phyloP scores from a whole-genome alignment of 345 rosid species.

The Balakata baccata region DNA sequence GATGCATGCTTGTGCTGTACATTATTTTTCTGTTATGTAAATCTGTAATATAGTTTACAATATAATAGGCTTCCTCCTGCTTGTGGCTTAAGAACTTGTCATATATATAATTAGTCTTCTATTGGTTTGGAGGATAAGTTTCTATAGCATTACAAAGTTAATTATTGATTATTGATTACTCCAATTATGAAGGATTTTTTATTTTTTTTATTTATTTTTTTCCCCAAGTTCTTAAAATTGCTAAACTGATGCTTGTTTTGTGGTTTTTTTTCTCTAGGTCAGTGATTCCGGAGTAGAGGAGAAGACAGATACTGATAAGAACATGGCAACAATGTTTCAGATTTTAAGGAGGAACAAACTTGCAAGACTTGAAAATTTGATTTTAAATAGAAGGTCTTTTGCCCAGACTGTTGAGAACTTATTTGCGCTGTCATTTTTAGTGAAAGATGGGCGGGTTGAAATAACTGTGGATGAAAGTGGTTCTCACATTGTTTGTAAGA shows the following conservation, averaged over 20 bases:
- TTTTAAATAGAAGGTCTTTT: constrained; percentile 71
- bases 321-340: constrained; percentile 69
- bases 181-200: not conserved
- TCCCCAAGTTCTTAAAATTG: not conserved
- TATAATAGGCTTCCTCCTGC: not conserved
- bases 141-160: not conserved
- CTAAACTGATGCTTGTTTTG: not conserved
- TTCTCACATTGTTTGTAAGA: constrained; percentile 70
- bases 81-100: not conserved
- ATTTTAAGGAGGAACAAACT: constrained; percentile 54
- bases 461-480: constrained; percentile 56
- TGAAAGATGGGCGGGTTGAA: constrained; percentile 81
- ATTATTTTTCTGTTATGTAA: not conserved
- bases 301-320: constrained; percentile 82
- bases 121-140: not conserved
- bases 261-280: constrained; percentile 40
- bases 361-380: constrained; percentile 65
- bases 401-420: constrained; percentile 88
- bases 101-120: not conserved
- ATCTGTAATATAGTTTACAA: not conserved
- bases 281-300: constrained; percentile 50
- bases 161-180: not conserved
- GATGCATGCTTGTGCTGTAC: not conserved
- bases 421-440: constrained; percentile 82
- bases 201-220: too few species aligned